Evolutionary conservation across 1,284 basidiomycete species (phyloP), one percentile per base, ranked within the genome.

Genomic region (Moesziomyces sp.): DNA sequence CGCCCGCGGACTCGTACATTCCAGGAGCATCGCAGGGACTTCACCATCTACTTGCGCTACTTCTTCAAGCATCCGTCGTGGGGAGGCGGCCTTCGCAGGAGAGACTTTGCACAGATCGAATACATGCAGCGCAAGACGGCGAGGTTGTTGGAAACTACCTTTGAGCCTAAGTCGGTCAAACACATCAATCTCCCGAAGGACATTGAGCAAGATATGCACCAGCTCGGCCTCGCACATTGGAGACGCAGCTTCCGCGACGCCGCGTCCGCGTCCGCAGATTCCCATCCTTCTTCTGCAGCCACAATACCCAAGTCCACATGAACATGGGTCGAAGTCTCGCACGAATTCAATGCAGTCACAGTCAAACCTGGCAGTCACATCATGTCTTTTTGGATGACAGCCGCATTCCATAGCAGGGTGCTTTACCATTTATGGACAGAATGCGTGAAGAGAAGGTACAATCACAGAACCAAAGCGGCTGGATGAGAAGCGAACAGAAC

Each of bases 31-130:
- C 79, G 71, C 46, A 63, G 69, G 34, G 63, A 77, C 58, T 84
- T 84, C 47, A 75, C 69, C 34, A 66, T 83, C 46, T 84, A 82
- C 60, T 60, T 84, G 34, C 81, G 82, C 21, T 80, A 84, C 62
- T 79, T 78, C 47, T 84, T 84, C 52, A 72, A 76, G 26, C 78
- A 80, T 55, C 82, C 82, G 1, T 68, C 66, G 5, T 74, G 74
- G 73, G 81, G 81, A 38, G 81, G 81, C 23, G 78, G 76, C 8
- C 52, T 84, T 4, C 56, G 59, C 9, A 63, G 71, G 45, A 58
- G 78, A 28, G 82, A 84, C 62, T 83, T 84, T 58, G 55, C 71
- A 2, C 80, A 80, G 24, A 76, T 84, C 46, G 82, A 84, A 46
- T 82, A 83, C 66, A 71, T 84, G 73, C 71, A 77, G 55, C 72